phyloP scores from a whole-genome alignment of 1,284 basidiomycete species.

The Cryptococcus wingfieldii region DNA sequence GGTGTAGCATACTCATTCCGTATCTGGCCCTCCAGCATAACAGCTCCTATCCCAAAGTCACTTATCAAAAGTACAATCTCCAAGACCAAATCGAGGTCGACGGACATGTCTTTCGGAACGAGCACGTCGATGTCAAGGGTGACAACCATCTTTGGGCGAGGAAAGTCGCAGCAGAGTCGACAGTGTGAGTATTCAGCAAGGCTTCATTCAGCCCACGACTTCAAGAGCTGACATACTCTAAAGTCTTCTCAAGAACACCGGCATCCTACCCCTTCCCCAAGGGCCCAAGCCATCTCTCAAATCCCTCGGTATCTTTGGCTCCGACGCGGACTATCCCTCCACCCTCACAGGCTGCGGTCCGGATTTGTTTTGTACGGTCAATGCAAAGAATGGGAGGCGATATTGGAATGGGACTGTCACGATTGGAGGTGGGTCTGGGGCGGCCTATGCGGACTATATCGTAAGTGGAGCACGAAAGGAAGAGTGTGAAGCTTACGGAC shows the following conservation, averaged over 20 bases:
- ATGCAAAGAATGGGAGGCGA: conserved; percentile 13
- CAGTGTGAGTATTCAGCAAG: conserved; percentile 26
- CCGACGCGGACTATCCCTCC: conserved; percentile 40
- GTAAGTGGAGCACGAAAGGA: conserved; percentile 17
- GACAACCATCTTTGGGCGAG: conserved; percentile 34
- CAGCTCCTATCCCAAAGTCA: conserved; percentile 54
- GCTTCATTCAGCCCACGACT: no score
- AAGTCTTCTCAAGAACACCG: conserved; percentile 38
- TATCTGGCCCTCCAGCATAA: conserved; percentile 62
- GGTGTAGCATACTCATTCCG: conserved; percentile 54
- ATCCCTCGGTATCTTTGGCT: conserved; percentile 42
- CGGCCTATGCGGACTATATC: conserved; percentile 42
- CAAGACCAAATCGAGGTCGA: conserved; percentile 27
- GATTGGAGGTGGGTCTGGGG: conserved; percentile 42
- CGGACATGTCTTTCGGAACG: conserved; percentile 27
- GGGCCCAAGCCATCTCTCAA: conserved; percentile 7
- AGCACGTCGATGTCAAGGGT: conserved; percentile 30
- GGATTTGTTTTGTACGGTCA: conserved; percentile 40
- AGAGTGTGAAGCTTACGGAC: neutral
- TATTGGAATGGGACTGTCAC: conserved; percentile 48
- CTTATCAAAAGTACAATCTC: conserved; percentile 48
- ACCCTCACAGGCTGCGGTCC: conserved; percentile 40
- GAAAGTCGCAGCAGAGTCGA: conserved; percentile 39
- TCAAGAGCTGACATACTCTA: neutral
- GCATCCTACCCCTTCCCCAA: conserved; percentile 25